A percentile compares a stretch with the other conserved stretches of the same genome.
phyloP scores from a whole-genome alignment of 2,329 filamentous ascomycete species.

The Geosmithia morbida region DNA sequence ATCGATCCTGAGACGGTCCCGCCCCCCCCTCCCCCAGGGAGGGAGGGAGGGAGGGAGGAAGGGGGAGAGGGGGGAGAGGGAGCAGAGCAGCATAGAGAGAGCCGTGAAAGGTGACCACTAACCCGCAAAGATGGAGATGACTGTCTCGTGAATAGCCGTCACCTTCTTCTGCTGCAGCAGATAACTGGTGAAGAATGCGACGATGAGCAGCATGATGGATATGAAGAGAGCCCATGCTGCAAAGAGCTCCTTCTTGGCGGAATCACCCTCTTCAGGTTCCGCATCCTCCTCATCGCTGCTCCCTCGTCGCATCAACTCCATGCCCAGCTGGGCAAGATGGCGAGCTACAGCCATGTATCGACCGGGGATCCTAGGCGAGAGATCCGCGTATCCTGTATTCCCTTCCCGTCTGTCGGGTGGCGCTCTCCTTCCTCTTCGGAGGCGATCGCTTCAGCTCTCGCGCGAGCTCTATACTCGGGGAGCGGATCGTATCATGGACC shows the following conservation, averaged over 20 bases:
- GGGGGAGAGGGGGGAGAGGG: not conserved
- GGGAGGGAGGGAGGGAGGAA: not conserved
- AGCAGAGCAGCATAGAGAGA: no score
- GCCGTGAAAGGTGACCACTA: no score
- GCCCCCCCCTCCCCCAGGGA: no score
- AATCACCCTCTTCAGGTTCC: slow-evolving; percentile 47
- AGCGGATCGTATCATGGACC: not conserved
- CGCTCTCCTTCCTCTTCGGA: no score
- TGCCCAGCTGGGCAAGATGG: slow-evolving; percentile 13
- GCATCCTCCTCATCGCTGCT: slow-evolving; percentile 14
- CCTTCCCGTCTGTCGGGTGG: no score
- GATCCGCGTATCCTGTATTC: no score
- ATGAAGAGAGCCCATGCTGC: slow-evolving; percentile 97
- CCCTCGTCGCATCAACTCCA: slow-evolving; percentile 13
- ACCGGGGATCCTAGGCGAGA: no score
- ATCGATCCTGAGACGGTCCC: no score
- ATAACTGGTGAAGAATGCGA: slow-evolving; percentile 94
- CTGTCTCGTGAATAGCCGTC: slow-evolving; percentile 93
- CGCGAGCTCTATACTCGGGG: not conserved
- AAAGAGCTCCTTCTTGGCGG: slow-evolving; percentile 83
- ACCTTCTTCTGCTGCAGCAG: slow-evolving; percentile 93
- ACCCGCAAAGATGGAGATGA: slow-evolving; percentile 96
- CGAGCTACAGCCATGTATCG: slow-evolving; percentile 1
- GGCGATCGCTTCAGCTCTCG: not conserved
- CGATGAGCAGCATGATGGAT: slow-evolving; percentile 83